Base-by-base conservation (phyloP, 768 basidiomycete genomes). In the Candolleomyces efflorescens region DNA sequence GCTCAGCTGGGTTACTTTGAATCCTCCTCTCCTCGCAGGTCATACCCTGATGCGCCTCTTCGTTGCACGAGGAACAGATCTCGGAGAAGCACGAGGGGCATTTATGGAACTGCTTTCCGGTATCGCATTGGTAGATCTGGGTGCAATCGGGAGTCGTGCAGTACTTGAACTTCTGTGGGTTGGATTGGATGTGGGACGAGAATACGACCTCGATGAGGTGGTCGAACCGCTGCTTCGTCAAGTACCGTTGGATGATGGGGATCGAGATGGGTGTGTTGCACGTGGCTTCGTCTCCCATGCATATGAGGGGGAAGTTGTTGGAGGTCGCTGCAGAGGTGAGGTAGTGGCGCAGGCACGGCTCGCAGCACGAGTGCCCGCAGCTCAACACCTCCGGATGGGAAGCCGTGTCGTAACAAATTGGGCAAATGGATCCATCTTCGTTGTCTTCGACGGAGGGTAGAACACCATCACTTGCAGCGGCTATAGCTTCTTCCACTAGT, bases 81-180 rank as follows among this genome's bases (percentile, higher is more conserved):
- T 70, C 65, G 20, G 70, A 65, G 18, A 89, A 77, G 64, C 90
- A 92, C 3, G 84, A 82, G 1, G 87, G 88, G 53, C 90, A 92
- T 53, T 85, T 85, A 37, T 90, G 68, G 7, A 81, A 72, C 3
- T 65, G 59, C 38, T 65, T 56, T 15, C 36, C 26, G 20, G 62
- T 72, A 0, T 78, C 81, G 2, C 77, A 65, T 36, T 87, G 84
- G 65, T 92, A 93, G 7, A 91, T 77, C 64, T 90, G 86, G 0
- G 76, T 73, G 64, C 91, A 93, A 65, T 92, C 87, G 0, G 91
- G 85, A 0, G 89, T 86, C 0, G 90, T 89, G 69, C 91, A 91
- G 60, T 85, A 84, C 54, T 79, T 78, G 65, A 83, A 84, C 44
- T 83, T 82, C 36, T 76, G 71, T 0, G 83, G 76, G 51, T 82